phyloP scores from a whole-genome alignment of 2,329 filamentous ascomycete genomes.

The Esteya vermicola region DNA sequence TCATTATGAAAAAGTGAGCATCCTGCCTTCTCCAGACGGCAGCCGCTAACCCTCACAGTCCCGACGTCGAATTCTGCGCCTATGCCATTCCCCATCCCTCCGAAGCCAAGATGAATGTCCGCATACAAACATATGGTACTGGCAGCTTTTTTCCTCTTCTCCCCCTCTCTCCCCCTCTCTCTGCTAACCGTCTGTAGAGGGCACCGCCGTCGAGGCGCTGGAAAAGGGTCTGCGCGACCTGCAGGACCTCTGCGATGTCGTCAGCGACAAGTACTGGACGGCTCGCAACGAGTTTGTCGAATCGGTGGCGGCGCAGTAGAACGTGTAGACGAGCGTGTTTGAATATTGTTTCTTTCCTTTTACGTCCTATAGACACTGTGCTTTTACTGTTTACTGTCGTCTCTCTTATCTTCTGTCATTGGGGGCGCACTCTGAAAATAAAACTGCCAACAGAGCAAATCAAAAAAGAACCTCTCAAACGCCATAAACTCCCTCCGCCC shows the following conservation, averaged over 20 bases:
- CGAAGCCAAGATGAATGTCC: conserved; percentile 89
- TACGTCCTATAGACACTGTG: no score
- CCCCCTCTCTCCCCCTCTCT: neutral
- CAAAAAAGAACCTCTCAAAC: neutral
- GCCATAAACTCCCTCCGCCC: neutral
- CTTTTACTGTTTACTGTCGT: no score
- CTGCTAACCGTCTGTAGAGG: conserved; percentile 36
- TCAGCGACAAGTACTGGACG: conserved; percentile 73
- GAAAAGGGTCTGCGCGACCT: conserved; percentile 83
- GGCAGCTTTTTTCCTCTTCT: neutral
- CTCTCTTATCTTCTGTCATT: no score
- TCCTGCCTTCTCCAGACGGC: neutral
- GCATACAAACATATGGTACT: conserved; percentile 90
- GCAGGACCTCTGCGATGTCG: conserved; percentile 83
- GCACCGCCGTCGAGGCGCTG: conserved; percentile 69
- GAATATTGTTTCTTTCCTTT: neutral
- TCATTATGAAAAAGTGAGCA: conserved; percentile 95
- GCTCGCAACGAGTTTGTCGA: conserved; percentile 46
- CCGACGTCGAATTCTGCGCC: conserved; percentile 93
- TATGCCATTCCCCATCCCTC: conserved; percentile 97
- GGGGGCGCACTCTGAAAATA: no score
- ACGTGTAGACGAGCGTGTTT: neutral
- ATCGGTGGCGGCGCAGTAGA: no score
- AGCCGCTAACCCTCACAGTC: conserved; percentile 35
- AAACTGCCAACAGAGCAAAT: neutral